Percentiles rank a stretch among this genome's conserved stretches.
Evolutionary conservation across 805 yeast species (phyloP).

Genomic region (Candida chilensis): DNA sequence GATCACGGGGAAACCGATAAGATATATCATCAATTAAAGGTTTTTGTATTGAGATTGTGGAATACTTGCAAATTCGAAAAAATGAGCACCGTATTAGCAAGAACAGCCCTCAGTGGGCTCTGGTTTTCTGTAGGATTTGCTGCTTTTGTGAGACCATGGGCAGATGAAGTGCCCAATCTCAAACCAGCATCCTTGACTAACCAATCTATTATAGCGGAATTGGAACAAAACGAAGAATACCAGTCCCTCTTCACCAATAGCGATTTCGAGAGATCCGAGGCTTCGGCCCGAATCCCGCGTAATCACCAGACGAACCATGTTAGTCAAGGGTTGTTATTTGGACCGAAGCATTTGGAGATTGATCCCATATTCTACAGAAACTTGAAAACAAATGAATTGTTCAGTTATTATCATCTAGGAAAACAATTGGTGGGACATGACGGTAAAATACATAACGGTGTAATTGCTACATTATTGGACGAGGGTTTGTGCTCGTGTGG

Average conservation of each 20-base stretch:
- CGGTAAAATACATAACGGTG: constrained; percentile 75
- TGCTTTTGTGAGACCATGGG: neutral
- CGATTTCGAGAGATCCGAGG: neutral
- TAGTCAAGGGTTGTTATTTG: constrained; percentile 63
- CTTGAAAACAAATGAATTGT: constrained; percentile 38
- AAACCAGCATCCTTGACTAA: neutral
- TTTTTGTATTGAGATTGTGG: no score
- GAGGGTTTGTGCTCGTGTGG: constrained; percentile 85
- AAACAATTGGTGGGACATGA: constrained; percentile 53
- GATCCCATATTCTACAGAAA: constrained; percentile 67
- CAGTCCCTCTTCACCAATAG: neutral
- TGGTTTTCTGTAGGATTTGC: neutral
- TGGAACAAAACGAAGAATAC: neutral
- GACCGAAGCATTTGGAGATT: constrained; percentile 57
- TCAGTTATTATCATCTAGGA: constrained; percentile 69
- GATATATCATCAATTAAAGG: no score
- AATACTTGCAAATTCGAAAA: no score
- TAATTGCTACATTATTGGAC: constrained; percentile 70
- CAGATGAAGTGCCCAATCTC: neutral
- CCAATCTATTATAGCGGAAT: neutral
- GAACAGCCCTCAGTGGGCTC: no score
- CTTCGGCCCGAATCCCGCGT: constrained; percentile 29
- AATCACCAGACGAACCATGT: constrained; percentile 58
- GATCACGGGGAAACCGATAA: no score
- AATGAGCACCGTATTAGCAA: no score